Evolutionary conservation across 257 asterid genomes (phyloP).

Genomic region (Datura wrightii): DNA sequence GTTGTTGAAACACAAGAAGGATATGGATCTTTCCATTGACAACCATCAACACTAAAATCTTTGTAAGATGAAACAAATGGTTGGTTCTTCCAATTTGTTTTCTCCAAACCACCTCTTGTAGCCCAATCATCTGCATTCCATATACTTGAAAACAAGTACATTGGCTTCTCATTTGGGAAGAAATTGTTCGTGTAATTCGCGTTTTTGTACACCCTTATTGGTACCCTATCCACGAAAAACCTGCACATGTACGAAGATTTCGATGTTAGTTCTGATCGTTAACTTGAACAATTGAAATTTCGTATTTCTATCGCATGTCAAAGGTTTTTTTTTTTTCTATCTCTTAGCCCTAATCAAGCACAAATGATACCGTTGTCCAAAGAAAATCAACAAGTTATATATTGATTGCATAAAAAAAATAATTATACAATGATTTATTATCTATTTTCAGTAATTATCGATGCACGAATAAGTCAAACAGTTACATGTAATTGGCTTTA

Average conservation of each 20-base stretch:
- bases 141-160: slow-evolving; percentile 91
- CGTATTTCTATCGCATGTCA: not conserved
- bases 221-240: slow-evolving; percentile 76
- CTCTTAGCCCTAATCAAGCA: not conserved
- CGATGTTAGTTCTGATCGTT: not conserved
- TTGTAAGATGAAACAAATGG: slow-evolving; percentile 92
- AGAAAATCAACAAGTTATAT: not conserved
- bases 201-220: slow-evolving; percentile 84
- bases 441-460: no score
- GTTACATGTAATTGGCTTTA: no score
- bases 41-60: slow-evolving; percentile 76
- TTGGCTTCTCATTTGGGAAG: slow-evolving; percentile 86
- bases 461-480: no score
- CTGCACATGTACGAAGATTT: slow-evolving; percentile 38
- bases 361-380: not conserved
- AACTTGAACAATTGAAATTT: not conserved
- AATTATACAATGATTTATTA: no score
- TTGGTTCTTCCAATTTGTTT: slow-evolving; percentile 86
- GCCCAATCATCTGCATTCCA: slow-evolving; percentile 99
- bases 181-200: slow-evolving; percentile 88
- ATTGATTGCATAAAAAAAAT: no score
- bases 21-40: slow-evolving; percentile 90
- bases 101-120: slow-evolving; percentile 91
- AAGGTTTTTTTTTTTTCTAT: not conserved
- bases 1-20: slow-evolving; percentile 91